Base-by-base conservation (phyloP, 768 basidiomycete species). In the Tylopilus subfusipes region DNA sequence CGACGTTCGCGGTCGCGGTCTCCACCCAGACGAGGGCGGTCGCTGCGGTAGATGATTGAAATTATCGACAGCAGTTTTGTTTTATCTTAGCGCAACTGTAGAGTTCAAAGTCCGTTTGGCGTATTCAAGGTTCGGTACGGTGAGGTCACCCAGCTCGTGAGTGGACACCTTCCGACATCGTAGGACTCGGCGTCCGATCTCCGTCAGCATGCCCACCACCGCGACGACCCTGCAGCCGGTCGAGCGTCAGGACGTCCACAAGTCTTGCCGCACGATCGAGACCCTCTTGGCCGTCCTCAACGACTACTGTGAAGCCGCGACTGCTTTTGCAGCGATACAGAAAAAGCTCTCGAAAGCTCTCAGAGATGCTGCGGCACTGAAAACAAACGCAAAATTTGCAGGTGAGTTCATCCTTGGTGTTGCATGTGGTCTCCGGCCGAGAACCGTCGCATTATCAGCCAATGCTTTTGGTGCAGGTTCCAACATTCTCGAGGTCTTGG, bases 231-330 rank as follows among this genome's bases (percentile, higher is more conserved):
- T 56, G 5, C 55, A 67, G 19, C 68, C 85, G 10, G 78, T 81
- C 9, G 89, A 90, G 52, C 80, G 87, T 21, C 66, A 74, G 18
- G 88, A 91, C 57, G 78, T 92, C 14, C 90, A 91, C 76, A 91
- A 85, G 69, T 83, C 86, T 7, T 90, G 90, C 77, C 86, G 85
- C 66, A 77, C 86, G 3, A 74, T 91, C 51, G 89, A 92, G 60
- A 73, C 75, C 12, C 78, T 91, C 29, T 78, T 88, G 53, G 78
- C 75, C 57, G 70, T 83, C 44, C 75, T 92, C 53, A 83, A 81
- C 62, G 86, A 90, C 68, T 92, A 91, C 63, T 86, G 82, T 64
- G 86, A 92, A 60, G 83, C 86, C 8, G 81, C 81, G 5, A 77
- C 75, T 30, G 81, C 82, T 5, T 75, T 87, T 12, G 82, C 82